Percentiles rank a stretch among this genome's conserved stretches.
These are phyloP conservation scores for Incumbomyces delicatus DNA, from an alignment of 2,329 filamentous ascomycete species.

Conservation along the genomic window DNA sequence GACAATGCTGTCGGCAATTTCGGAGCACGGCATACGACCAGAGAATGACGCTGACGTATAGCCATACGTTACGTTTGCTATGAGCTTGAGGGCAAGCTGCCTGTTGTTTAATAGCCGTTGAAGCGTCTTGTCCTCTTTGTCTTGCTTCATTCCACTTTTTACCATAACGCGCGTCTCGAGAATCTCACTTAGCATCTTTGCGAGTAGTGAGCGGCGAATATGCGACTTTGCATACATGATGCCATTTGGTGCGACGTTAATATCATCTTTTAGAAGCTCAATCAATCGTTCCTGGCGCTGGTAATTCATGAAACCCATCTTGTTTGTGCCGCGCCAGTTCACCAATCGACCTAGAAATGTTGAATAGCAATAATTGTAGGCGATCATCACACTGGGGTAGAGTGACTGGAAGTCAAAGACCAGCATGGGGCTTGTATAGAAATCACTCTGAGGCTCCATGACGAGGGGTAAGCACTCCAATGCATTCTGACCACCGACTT, in stretches of 20 bases:
- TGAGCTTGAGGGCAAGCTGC: slow-evolving; percentile 85
- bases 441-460: slow-evolving; percentile 93
- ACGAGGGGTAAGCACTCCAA: slow-evolving; percentile 89
- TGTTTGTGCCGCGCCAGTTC: slow-evolving; percentile 81
- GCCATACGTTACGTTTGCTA: slow-evolving; percentile 98
- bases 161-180: slow-evolving; percentile 96
- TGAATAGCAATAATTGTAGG: slow-evolving; percentile 98
- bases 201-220: slow-evolving; percentile 79
- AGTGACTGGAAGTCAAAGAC: slow-evolving; percentile 94
- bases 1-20: slow-evolving; percentile 96
- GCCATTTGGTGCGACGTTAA: slow-evolving; percentile 90
- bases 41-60: slow-evolving; percentile 97
- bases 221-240: slow-evolving; percentile 87
- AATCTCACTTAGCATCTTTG: slow-evolving; percentile 94
- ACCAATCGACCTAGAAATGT: slow-evolving; percentile 82
- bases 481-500: slow-evolving; percentile 89
- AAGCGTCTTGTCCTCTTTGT: slow-evolving; percentile 76
- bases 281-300: slow-evolving; percentile 65
- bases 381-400: slow-evolving; percentile 97
- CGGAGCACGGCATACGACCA: slow-evolving; percentile 92
- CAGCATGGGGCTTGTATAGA: slow-evolving; percentile 80
- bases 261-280: slow-evolving; percentile 67
- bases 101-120: slow-evolving; percentile 87
- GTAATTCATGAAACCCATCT: slow-evolving; percentile 91
- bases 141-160: slow-evolving; percentile 89